These are phyloP conservation scores for Suillus plorans DNA, from an alignment of 768 basidiomycete species.

Conservation along the genomic window DNA sequence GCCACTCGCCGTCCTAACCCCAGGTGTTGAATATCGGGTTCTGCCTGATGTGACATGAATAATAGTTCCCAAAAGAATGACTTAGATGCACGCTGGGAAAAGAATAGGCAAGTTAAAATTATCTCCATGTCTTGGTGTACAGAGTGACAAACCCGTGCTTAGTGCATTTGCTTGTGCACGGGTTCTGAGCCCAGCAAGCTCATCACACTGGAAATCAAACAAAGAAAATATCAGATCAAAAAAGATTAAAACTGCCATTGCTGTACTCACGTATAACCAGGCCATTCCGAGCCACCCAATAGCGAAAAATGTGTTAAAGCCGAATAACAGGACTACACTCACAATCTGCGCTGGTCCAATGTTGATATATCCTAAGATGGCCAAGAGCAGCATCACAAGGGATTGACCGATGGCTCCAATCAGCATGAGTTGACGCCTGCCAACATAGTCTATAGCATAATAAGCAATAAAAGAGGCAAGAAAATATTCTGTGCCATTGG, in stretches of 20 bases:
- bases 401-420: slow-evolving; percentile 40
- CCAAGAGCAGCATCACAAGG: slow-evolving; percentile 29
- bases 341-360: slow-evolving; percentile 24
- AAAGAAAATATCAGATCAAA: neutral
- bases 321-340: slow-evolving; percentile 27
- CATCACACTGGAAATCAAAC: slow-evolving; percentile 22
- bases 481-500: slow-evolving; percentile 41
- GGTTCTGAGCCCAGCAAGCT: slow-evolving; percentile 28
- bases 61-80: neutral
- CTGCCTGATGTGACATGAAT: slow-evolving; percentile 35
- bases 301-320: slow-evolving; percentile 38
- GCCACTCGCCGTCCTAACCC: slow-evolving; percentile 80
- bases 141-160: slow-evolving; percentile 17
- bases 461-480: slow-evolving; percentile 49
- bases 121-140: neutral
- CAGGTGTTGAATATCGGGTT: slow-evolving; percentile 72
- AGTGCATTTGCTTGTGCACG: slow-evolving; percentile 32
- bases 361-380: slow-evolving; percentile 21
- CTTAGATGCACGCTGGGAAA: too few species aligned
- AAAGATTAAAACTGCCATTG: neutral
- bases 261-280: slow-evolving; percentile 28
- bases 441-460: slow-evolving; percentile 50
- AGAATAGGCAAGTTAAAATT: neutral
- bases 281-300: slow-evolving; percentile 39
- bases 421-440: too few species aligned